A percentile compares a stretch with the other conserved stretches of the same genome.
Conservation (phyloP, 148 eudicot genomes). For the Rhododendron mucronatum region DNA sequence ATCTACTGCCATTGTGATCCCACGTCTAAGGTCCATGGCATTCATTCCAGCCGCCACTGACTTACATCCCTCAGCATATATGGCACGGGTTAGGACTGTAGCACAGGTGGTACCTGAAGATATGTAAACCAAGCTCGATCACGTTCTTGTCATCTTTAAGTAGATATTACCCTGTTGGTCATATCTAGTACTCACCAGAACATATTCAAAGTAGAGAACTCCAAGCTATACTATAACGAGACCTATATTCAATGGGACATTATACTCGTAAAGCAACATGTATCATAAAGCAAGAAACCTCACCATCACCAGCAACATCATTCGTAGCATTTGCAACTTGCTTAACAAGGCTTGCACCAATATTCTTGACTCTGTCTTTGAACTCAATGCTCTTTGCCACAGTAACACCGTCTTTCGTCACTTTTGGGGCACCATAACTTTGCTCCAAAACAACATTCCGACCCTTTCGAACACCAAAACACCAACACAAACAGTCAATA, state of each 20-base stretch:
- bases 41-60: slow-evolving; percentile 85
- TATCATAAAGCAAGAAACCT: not conserved
- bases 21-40: slow-evolving; percentile 67
- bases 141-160: not conserved
- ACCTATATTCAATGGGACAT: not conserved
- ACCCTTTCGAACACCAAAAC: slow-evolving; percentile 28
- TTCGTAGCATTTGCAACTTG: slow-evolving; percentile 75
- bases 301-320: slow-evolving; percentile 80
- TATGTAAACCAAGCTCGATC: not conserved
- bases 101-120: slow-evolving; percentile 72
- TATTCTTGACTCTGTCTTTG: slow-evolving; percentile 48
- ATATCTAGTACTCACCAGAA: not conserved
- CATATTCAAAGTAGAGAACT: not conserved
- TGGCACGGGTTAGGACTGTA: slow-evolving; percentile 59
- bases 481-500: not conserved
- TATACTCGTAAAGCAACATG: not conserved
- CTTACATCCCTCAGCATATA: slow-evolving; percentile 66
- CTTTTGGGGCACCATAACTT: slow-evolving; percentile 69
- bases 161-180: not conserved
- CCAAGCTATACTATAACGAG: not conserved
- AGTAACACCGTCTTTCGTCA: slow-evolving; percentile 75
- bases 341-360: slow-evolving; percentile 75
- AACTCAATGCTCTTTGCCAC: slow-evolving; percentile 72
- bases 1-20: slow-evolving; percentile 53
- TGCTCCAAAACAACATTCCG: slow-evolving; percentile 68